phyloP scores from a whole-genome alignment of 352 stramenopile species.

The Phytopythium vexans region DNA sequence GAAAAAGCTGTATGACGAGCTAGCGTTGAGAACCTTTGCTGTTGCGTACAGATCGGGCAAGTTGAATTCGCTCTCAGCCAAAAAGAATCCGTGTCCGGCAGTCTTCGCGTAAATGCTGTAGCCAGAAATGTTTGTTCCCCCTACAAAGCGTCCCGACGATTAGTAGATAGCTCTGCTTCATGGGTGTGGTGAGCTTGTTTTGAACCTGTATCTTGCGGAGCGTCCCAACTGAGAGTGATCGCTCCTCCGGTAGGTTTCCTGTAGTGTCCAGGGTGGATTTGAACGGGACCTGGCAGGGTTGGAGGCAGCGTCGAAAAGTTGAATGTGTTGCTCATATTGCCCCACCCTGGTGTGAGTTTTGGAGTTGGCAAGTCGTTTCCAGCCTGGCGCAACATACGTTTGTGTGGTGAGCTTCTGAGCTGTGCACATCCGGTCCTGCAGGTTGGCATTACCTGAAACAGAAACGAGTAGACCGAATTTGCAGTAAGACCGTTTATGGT shows the following conservation, averaged over 20 bases:
- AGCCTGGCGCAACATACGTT: constrained; percentile 18
- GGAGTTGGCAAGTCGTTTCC: constrained; percentile 30
- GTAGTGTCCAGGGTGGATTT: constrained; percentile 11
- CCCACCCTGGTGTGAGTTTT: constrained; percentile 43
- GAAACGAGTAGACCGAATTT: constrained; percentile 35
- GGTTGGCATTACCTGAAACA: constrained; percentile 35
- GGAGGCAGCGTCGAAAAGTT: constrained; percentile 24
- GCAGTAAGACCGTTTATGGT: constrained; percentile 25
- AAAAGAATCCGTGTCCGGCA: constrained; percentile 20
- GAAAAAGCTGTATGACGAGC: constrained; percentile 45
- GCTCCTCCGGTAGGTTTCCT: constrained; percentile 39
- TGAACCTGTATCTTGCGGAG: constrained; percentile 44
- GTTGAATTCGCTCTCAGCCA: constrained; percentile 11
- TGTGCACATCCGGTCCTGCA: not conserved
- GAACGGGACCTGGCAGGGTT: constrained; percentile 35
- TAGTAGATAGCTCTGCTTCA: not conserved
- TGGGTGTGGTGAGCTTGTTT: not conserved
- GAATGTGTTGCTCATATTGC: constrained; percentile 22
- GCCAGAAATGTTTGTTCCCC: constrained; percentile 24
- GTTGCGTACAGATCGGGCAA: constrained; percentile 7
- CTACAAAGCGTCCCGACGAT: constrained; percentile 11
- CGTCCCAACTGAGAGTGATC: constrained; percentile 45
- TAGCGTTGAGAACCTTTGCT: constrained; percentile 31
- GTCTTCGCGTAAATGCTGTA: constrained; percentile 39
- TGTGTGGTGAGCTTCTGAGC: too few relatives aligned